phyloP scores from a whole-genome alignment of 495 filamentous ascomycete genomes.

The Neurospora tetrasperma region DNA sequence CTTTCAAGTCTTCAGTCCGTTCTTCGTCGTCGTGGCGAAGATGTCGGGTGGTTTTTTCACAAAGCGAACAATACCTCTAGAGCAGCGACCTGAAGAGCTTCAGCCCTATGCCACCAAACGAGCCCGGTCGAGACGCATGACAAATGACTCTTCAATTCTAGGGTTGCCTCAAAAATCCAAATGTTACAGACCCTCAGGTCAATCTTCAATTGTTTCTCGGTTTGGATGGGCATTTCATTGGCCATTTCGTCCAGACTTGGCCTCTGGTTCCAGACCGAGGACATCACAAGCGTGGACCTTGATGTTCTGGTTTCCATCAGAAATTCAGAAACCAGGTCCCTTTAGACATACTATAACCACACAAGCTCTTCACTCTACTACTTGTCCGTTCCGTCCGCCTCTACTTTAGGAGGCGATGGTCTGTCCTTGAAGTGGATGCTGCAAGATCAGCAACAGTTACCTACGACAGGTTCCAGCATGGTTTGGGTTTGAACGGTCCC shows the following conservation, averaged over 20 bases:
- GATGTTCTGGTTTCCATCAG: neutral
- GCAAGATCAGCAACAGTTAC: neutral
- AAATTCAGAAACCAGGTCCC: neutral
- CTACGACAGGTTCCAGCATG: too few relatives aligned
- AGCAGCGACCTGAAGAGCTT: neutral
- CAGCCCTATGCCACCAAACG: neutral
- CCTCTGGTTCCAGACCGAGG: neutral
- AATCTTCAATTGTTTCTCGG: neutral
- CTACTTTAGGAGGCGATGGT: neutral
- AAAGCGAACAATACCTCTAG: neutral
- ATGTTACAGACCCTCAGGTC: neutral
- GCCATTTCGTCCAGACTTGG: neutral
- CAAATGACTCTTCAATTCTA: slow-evolving; percentile 18
- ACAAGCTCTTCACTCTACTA: neutral
- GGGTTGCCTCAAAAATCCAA: slow-evolving; percentile 22
- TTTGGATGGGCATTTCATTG: neutral
- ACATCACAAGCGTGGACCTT: neutral
- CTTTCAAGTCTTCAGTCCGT: too few relatives aligned
- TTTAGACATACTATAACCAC: neutral
- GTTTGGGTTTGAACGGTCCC: too few relatives aligned
- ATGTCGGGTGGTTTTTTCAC: neutral
- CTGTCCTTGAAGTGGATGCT: neutral
- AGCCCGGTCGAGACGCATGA: neutral
- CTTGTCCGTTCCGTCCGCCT: neutral
- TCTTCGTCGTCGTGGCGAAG: neutral